Evolutionary conservation across 2,329 filamentous ascomycete genomes (phyloP), one percentile per base, ranked within the genome.

Genomic region (Neurospora crassa): DNA sequence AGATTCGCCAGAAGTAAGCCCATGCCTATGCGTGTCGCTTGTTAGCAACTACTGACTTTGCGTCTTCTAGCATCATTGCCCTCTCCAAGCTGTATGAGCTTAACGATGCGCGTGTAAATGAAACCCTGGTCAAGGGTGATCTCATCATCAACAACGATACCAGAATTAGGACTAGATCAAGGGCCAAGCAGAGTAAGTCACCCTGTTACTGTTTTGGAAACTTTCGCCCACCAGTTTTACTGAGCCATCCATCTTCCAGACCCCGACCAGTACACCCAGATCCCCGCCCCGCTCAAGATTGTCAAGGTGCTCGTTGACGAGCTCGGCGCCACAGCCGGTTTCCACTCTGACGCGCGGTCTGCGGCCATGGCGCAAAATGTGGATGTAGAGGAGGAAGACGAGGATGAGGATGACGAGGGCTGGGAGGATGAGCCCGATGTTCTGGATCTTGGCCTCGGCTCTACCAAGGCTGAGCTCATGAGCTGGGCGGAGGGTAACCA

Each of bases 261-360:
- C 79, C 96, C 96, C 18, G 94, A 97, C 79, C 90, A 91, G 79
- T 98, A 91, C 83, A 97, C 94, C 6, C 89, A 92, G 72, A 89
- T 99, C 72, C 89, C 94, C 0, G 94, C 94, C 0, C 90, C 93
- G 1, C 87, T 99, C 78, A 99, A 99, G 83, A 97, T 99, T 73
- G 83, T 98, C 81, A 99, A 99, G 84, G 91, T 98, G 4, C 88
- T 99, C 10, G 91, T 98, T 67, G 93, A 97, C 78, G 96, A 99
- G 82, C 88, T 99, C 3, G 85, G 92, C 6, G 93, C 92, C 0
- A 93, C 94, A 1, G 90, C 92, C 5, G 93, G 92, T 34, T 82
- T 83, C n/a, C 82, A 84, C 72, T 83, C 83, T 68, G 86, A 89
- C 69, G 84, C 90, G 0, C 87, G 88, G 1, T 88, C 88, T 0